Evolutionary conservation across 73 alveolate species (phyloP), one percentile per base, ranked within the genome.

Genomic region (Effrenium voratum): DNA sequence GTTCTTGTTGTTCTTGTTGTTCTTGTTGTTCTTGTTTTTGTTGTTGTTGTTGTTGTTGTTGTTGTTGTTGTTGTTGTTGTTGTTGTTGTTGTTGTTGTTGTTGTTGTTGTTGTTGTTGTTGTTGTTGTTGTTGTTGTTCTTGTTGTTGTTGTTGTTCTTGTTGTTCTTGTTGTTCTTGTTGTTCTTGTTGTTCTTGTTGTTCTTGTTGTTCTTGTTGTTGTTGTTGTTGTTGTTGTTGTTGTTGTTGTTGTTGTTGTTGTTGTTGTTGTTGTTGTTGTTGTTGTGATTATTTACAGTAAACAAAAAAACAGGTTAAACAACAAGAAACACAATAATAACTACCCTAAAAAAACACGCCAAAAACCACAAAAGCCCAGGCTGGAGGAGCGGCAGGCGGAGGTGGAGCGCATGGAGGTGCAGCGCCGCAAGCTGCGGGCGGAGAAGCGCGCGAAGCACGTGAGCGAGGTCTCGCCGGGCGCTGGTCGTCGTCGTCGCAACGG

Each of bases 331-430:
- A n/a, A n/a, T n/a, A n/a, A n/a, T n/a, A n/a, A n/a, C n/a, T n/a
- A n/a, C n/a, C n/a, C n/a, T n/a, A n/a, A n/a, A n/a, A n/a, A n/a
- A n/a, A n/a, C n/a, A n/a, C n/a, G n/a, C n/a, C n/a, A n/a, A n/a
- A n/a, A n/a, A n/a, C n/a, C n/a, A n/a, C n/a, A n/a, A n/a, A n/a
- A n/a, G n/a, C n/a, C n/a, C n/a, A n/a, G n/a, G n/a, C 76, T 92
- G 57, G 98, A 92, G 5, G 98, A 92, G 75, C 98, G 98, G 52
- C 98, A 92, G 47, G 98, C 91, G 28, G 98, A 92, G 50, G 98
- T 92, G 50, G 98, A 92, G 98, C 90, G 98, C 59, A 73, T 92
- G 98, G 98, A 92, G 66, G 79, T 49, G 82, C 73, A 92, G 55
- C 98, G 98, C 45, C 85, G 98, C 19, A 92, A 92, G 47, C 34